Evolutionary conservation across 495 filamentous ascomycete species (phyloP), one percentile per base, ranked within the genome.

Genomic region (Penicillium cosmopolitanum): DNA sequence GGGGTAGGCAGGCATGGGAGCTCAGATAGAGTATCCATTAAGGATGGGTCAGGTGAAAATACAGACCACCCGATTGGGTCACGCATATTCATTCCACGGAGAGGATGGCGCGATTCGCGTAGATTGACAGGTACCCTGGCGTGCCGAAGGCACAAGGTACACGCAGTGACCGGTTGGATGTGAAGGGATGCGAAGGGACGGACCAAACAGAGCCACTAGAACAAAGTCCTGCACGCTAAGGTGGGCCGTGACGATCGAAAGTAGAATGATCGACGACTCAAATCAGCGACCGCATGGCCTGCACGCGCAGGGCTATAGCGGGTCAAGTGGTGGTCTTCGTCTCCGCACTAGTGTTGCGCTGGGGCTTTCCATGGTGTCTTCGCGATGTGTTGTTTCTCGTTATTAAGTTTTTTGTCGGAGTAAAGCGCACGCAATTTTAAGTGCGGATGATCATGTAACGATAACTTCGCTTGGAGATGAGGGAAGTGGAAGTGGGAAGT

Each of bases 91-190:
- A 11, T n/a, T 42, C 12, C 56, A 8, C 48, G 12, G 18, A 25
- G 44, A 12, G n/a, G 2, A 53, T 47, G n/a, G 15, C 40, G 19
- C 56, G 28, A 57, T 51, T 52, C n/a, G 23, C 12, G 23, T 21
- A 21, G 56, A 58, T 58, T 47, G 56, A 47, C 56, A 58, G 56
- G 56, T 36, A 58, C 56, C 10, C n/a, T 25, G 28, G 28, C 35
- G 50, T 28, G 43, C 23, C 18, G 38, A 44, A 16, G 48, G 40
- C 36, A 40, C 50, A 40, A 44, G 42, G 42, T 19, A 44, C 42
- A 44, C 16, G n/a, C 42, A 10, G 16, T 18, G 16, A 5, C 42
- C 42, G n/a, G 15, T 44, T 44, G 42, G 28, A 31, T 8, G 28
- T 31, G 28, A 31, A 31, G 6, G 28, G 28, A 44, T 44, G n/a